phyloP scores from a whole-genome alignment of 768 basidiomycete species.

The Imleria badia region DNA sequence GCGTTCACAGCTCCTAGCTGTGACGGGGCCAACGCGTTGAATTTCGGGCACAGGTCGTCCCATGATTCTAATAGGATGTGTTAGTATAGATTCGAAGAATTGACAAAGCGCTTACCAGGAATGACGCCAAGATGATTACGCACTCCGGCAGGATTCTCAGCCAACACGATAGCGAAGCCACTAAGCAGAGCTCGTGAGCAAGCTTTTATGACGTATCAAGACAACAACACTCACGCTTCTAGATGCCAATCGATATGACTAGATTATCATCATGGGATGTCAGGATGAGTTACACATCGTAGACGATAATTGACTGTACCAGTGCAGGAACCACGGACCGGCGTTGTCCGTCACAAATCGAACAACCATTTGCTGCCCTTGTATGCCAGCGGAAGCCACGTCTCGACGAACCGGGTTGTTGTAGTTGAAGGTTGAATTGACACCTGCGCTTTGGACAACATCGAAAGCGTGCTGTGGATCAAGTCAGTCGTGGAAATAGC shows the following conservation, averaged over 20 bases:
- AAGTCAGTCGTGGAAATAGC: background rate
- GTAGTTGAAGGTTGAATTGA: conserved; percentile 29
- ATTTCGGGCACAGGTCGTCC: conserved; percentile 27
- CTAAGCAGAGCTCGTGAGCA: conserved; percentile 7
- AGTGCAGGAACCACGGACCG: conserved; percentile 55
- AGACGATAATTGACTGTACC: conserved; percentile 12
- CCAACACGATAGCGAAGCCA: conserved; percentile 29
- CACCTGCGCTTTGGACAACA: conserved; percentile 34
- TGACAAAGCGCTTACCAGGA: conserved; percentile 11
- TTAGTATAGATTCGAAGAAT: background rate
- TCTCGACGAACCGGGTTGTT: conserved; percentile 40
- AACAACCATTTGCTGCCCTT: conserved; percentile 46
- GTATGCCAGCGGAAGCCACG: conserved; percentile 21
- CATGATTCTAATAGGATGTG: conserved; percentile 18
- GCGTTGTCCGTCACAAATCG: conserved; percentile 64
- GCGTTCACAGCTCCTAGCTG: conserved; percentile 25
- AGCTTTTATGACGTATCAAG: background rate
- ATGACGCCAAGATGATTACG: conserved; percentile 10
- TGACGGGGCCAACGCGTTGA: conserved; percentile 13
- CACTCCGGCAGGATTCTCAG: conserved; percentile 22
- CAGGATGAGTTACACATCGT: background rate
- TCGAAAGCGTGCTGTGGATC: conserved; percentile 34
- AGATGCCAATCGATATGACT: conserved; percentile 34
- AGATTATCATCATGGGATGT: background rate
- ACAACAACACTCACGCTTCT: conserved; percentile 14